A percentile compares a stretch with the other conserved stretches of the same genome.
phyloP scores from a whole-genome alignment of 495 filamentous ascomycete species.

The Clavariopsis aquatica region DNA sequence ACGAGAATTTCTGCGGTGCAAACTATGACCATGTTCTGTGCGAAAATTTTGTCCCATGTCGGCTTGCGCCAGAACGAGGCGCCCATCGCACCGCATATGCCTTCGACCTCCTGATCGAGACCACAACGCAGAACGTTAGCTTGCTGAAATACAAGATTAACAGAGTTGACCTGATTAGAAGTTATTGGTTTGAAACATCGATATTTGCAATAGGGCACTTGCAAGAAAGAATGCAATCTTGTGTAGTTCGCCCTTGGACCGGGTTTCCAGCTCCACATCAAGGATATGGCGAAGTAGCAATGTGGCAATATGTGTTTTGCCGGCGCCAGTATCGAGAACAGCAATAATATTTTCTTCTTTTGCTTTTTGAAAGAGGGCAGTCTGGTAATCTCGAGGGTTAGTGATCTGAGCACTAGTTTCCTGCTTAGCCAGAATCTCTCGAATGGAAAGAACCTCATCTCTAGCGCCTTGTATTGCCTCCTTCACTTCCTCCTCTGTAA shows the following conservation, averaged over 20 bases:
- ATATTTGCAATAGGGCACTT: slow-evolving; percentile 14
- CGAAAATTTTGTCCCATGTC: slow-evolving; percentile 68
- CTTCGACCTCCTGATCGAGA: slow-evolving; percentile 76
- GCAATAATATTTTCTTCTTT: slow-evolving; percentile 88
- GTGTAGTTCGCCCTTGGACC: slow-evolving; percentile 59
- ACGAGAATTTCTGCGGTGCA: slow-evolving; percentile 88
- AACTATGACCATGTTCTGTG: slow-evolving; percentile 81
- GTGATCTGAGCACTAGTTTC: slow-evolving; percentile 59
- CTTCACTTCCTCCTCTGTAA: slow-evolving; percentile 43
- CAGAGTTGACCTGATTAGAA: slow-evolving; percentile 70
- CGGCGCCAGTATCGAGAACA: slow-evolving; percentile 96
- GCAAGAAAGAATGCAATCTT: slow-evolving; percentile 85
- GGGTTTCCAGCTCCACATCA: slow-evolving; percentile 72
- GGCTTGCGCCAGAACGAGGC: slow-evolving; percentile 65
- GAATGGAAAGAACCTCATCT: slow-evolving; percentile 50
- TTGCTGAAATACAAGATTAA: slow-evolving; percentile 91
- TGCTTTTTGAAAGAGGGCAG: slow-evolving; percentile 87
- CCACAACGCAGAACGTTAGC: slow-evolving; percentile 79
- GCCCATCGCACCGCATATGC: slow-evolving; percentile 74
- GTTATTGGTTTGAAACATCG: background rate
- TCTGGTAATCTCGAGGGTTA: slow-evolving; percentile 85
- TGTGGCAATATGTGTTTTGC: slow-evolving; percentile 93
- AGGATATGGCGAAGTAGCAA: slow-evolving; percentile 78
- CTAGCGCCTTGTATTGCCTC: slow-evolving; percentile 33
- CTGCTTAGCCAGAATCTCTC: slow-evolving; percentile 46